Conservation (phyloP, 2,329 filamentous ascomycete genomes). For the Penicillium sp. region DNA sequence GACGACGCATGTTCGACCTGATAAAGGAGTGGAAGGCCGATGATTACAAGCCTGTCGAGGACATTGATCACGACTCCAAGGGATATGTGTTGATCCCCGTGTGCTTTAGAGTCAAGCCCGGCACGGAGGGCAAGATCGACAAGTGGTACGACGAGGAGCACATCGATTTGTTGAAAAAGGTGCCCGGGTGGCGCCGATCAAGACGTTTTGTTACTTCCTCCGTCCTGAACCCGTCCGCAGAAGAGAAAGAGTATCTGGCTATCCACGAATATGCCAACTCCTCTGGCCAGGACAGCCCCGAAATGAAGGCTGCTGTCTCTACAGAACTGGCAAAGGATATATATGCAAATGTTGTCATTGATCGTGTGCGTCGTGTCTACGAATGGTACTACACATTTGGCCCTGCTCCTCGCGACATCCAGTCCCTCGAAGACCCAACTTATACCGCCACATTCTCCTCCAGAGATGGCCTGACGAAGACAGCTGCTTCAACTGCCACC, state of each 20-base stretch:
- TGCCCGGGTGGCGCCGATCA: constrained; percentile 75
- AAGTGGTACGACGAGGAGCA: constrained; percentile 77
- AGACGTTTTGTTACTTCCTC: constrained; percentile 65
- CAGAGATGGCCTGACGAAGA: constrained; percentile 54
- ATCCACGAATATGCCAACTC: constrained; percentile 68
- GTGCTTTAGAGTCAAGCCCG: constrained; percentile 55
- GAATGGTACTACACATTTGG: constrained; percentile 77
- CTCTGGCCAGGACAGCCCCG: constrained; percentile 64
- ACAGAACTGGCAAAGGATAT: constrained; percentile 62
- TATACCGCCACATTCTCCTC: constrained; percentile 51
- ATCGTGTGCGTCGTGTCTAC: constrained; percentile 59
- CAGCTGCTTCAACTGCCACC: constrained; percentile 43
- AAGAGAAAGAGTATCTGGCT: constrained; percentile 54
- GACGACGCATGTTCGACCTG: constrained; percentile 67
- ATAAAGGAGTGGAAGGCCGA: constrained; percentile 54
- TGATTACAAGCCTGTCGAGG: constrained; percentile 58
- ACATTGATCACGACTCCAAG: constrained; percentile 56
- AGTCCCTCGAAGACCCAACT: constrained; percentile 49
- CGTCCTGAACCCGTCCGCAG: constrained; percentile 53
- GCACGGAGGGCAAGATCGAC: constrained; percentile 54
- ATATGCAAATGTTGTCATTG: constrained; percentile 55
- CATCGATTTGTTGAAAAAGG: constrained; percentile 64
- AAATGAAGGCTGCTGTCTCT: constrained; percentile 59
- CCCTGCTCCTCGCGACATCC: constrained; percentile 65
- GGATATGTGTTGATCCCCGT: constrained; percentile 62